Conservation (phyloP, 1,284 basidiomycete species). For the Sporisorium reilianum region DNA sequence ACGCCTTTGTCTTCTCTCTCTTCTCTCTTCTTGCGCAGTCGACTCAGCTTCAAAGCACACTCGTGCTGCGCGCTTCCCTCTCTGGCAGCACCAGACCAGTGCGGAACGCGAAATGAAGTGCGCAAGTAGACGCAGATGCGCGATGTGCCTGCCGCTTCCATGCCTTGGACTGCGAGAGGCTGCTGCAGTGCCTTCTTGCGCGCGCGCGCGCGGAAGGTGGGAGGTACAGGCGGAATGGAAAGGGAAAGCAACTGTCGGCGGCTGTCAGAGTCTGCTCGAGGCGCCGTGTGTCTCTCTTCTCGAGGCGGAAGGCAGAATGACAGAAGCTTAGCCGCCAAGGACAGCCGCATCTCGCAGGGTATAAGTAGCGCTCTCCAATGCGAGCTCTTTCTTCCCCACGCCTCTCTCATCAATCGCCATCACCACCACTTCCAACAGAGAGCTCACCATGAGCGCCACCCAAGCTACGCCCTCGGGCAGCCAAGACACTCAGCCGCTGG, state of each 20-base stretch:
- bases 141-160: neutral
- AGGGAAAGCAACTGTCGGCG: too few species aligned
- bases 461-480: neutral
- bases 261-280: neutral
- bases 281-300: neutral
- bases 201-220: too few species aligned
- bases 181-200: too few species aligned
- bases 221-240: neutral
- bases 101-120: neutral
- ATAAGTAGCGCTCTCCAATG: neutral
- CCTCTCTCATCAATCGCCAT: neutral
- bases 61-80: neutral
- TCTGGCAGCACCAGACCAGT: neutral
- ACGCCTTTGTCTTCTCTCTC: slow-evolving; percentile 12
- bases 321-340: neutral
- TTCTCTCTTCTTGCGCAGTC: neutral
- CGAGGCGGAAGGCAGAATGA: neutral
- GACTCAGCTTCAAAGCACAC: slow-evolving; percentile 3
- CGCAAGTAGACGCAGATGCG: neutral
- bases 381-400: neutral
- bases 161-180: too few species aligned
- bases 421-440: neutral
- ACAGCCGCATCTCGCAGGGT: neutral
- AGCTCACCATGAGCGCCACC: neutral
- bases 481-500: slow-evolving; percentile 9